phyloP scores from a whole-genome alignment of 2,329 filamentous ascomycete species.

The Exophiala sp. region DNA sequence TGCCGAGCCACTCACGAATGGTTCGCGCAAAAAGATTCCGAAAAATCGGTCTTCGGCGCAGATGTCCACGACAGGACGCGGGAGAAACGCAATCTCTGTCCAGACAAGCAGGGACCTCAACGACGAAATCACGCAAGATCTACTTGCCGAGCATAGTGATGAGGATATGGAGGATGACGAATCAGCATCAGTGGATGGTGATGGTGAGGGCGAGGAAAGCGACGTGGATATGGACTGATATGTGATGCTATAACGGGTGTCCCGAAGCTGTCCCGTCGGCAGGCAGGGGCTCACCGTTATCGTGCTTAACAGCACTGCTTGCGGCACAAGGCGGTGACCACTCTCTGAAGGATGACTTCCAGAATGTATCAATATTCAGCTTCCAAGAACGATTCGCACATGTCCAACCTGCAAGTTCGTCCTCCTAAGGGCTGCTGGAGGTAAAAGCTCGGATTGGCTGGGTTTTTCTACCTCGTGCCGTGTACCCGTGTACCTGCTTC shows the following conservation, averaged over 20 bases:
- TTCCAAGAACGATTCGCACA: too few relatives aligned
- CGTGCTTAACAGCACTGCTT: too few relatives aligned
- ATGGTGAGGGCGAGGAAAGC: constrained; percentile 23
- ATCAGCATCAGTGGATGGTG: constrained; percentile 22
- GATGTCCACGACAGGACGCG: background rate
- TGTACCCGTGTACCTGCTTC: too few relatives aligned
- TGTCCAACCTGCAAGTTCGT: too few relatives aligned
- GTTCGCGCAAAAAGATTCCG: constrained; percentile 15
- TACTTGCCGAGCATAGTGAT: constrained; percentile 29
- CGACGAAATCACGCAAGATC: constrained; percentile 29
- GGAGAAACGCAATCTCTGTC: background rate
- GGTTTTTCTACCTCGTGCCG: too few relatives aligned
- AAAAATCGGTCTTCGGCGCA: constrained; percentile 2
- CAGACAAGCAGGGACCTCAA: constrained; percentile 23
- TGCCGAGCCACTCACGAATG: constrained; percentile 6
- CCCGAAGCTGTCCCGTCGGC: background rate
- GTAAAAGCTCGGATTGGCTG: too few relatives aligned
- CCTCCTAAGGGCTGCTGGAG: too few relatives aligned
- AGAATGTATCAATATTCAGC: too few relatives aligned
- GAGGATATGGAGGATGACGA: constrained; percentile 28
- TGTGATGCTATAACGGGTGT: background rate
- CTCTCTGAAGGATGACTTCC: too few relatives aligned
- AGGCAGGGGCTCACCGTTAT: too few relatives aligned
- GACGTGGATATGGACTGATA: constrained; percentile 21
- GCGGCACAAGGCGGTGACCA: too few relatives aligned